Evolutionary conservation across 345 rosid species (phyloP).

Genomic region (Nasturtium officinale): DNA sequence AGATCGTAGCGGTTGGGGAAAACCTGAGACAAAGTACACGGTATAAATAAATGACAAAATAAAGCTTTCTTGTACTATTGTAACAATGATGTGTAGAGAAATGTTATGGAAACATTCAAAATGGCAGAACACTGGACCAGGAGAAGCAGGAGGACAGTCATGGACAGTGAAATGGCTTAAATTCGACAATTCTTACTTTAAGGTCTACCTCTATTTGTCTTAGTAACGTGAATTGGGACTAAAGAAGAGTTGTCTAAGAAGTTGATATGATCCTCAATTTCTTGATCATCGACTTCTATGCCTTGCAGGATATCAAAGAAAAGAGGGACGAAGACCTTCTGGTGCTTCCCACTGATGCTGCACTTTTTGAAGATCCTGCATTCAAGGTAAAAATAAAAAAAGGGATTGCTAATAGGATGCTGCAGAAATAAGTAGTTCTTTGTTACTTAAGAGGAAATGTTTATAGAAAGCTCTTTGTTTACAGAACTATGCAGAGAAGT

Average conservation of each 20-base stretch:
- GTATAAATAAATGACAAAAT: slow-evolving; percentile 49
- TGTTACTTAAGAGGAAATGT: too few species aligned
- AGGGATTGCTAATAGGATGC: neutral
- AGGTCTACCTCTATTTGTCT: slow-evolving; percentile 54
- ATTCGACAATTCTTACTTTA: slow-evolving; percentile 95
- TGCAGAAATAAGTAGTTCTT: neutral
- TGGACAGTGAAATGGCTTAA: slow-evolving; percentile 96
- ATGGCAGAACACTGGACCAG: slow-evolving; percentile 90
- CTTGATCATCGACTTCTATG: too few species aligned
- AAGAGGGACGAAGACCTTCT: slow-evolving; percentile 79
- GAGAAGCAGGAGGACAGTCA: slow-evolving; percentile 97
- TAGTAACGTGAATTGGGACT: neutral
- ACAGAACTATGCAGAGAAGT: slow-evolving; percentile 77
- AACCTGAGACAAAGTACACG: slow-evolving; percentile 91
- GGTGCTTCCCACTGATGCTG: slow-evolving; percentile 95
- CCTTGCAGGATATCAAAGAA: slow-evolving; percentile 91
- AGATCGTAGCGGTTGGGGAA: slow-evolving; percentile 99
- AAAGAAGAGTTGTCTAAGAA: too few species aligned
- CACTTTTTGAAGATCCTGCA: slow-evolving; percentile 80
- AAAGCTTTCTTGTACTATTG: neutral
- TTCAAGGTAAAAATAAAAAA: slow-evolving; percentile 70
- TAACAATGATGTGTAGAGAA: neutral
- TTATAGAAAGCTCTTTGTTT: too few species aligned
- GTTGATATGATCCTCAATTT: too few species aligned
- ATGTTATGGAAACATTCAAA: slow-evolving; percentile 15